These are phyloP conservation scores for Colletotrichum plurivorum DNA, from an alignment of 2,329 filamentous ascomycete species.

Conservation along the genomic window DNA sequence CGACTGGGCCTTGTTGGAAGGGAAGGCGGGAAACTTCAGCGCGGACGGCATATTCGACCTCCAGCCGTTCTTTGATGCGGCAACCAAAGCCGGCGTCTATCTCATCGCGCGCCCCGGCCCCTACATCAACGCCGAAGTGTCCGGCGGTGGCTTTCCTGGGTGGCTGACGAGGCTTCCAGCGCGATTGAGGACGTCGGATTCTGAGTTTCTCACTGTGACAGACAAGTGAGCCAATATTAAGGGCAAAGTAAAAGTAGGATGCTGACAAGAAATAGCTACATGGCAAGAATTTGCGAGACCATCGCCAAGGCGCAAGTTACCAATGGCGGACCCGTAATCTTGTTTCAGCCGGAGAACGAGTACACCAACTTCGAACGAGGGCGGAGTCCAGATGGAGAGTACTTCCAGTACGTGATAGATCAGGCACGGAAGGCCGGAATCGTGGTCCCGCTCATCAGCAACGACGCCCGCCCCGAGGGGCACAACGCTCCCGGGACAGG, in stretches of 20 bases:
- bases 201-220: slow-evolving; percentile 75
- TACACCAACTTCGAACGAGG: slow-evolving; percentile 70
- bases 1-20: slow-evolving; percentile 84
- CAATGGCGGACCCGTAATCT: slow-evolving; percentile 83
- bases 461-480: slow-evolving; percentile 75
- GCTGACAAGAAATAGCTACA: slow-evolving; percentile 61
- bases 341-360: slow-evolving; percentile 88
- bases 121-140: slow-evolving; percentile 84
- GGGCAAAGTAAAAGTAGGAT: too few relatives aligned
- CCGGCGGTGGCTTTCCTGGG: slow-evolving; percentile 84
- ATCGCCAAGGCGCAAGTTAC: slow-evolving; percentile 86
- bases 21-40: slow-evolving; percentile 77
- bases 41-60: slow-evolving; percentile 81
- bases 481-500: slow-evolving; percentile 76
- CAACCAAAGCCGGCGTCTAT: slow-evolving; percentile 80
- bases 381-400: slow-evolving; percentile 70
- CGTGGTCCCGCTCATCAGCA: slow-evolving; percentile 81
- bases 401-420: slow-evolving; percentile 79
- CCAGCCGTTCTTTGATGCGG: slow-evolving; percentile 83
- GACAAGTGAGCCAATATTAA: slow-evolving; percentile 64
- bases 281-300: slow-evolving; percentile 61
- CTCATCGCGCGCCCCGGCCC: slow-evolving; percentile 80
- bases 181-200: slow-evolving; percentile 72
- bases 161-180: slow-evolving; percentile 82
- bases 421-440: slow-evolving; percentile 78